Evolutionary conservation across 257 asterid species (phyloP), one percentile per base, ranked within the genome.

Genomic region (Solanum tarijense): DNA sequence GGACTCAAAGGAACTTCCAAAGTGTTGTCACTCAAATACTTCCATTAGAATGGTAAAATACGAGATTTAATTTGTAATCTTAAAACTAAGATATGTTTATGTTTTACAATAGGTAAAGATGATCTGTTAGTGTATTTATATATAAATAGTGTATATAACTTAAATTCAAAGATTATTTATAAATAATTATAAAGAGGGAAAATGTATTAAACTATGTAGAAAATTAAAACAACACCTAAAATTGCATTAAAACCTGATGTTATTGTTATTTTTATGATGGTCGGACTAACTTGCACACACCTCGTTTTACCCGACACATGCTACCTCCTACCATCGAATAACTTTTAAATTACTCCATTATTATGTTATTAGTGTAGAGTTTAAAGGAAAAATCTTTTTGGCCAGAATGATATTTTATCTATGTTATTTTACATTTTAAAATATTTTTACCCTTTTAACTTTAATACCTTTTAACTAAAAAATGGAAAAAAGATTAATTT

Each of bases 261-360:
- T 66, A 66, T 66, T 21, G 12, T 58, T 66, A 66, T 11, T 66
- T 66, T 66, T 25, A n/a, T 25, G 34, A 25, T 62, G 0, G 5
- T 58, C 5, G 8, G 0, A 58, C 0, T 11, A 58, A 21, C 1
- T 58, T 58, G 0, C 0, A 0, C 5, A 0, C 25, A 58, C 66
- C 27, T 58, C 0, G 5, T 21, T 58, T 21, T 58, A 58, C 27
- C 66, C 0, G 1, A 18, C n/a, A 55, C 65, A 6, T 52, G 9
- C n/a, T 18, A 52, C n/a, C 62, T 18, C 60, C 66, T 58, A 58
- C 25, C 25, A 58, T 58, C 1, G 12, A n/a, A 65, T 65, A 25
- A 0, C 32, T 65, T 39, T 1, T 0, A 39, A n/a, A 39, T 39
- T 38, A 76, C 60, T 39, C 75, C 38, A 29, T 69, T 12, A 12